phyloP scores from a whole-genome alignment of 257 asterid species.

The Jacaranda mimosifolia region DNA sequence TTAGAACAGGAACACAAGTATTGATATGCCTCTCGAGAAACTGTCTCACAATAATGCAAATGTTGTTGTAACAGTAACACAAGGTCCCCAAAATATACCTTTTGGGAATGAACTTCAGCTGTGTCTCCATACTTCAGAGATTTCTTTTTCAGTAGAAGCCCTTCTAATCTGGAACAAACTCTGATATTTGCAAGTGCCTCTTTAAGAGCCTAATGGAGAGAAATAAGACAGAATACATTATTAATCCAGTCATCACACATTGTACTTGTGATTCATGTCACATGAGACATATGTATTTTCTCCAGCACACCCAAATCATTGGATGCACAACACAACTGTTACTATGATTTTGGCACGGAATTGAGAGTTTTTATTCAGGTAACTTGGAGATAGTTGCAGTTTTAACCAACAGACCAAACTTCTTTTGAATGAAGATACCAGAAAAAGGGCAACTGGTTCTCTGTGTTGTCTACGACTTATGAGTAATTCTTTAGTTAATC shows the following conservation, averaged over 20 bases:
- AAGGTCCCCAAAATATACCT: slow-evolving; percentile 56
- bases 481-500: background rate
- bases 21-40: slow-evolving; percentile 56
- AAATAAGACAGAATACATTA: slow-evolving; percentile 37
- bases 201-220: slow-evolving; percentile 68
- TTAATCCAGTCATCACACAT: slow-evolving; percentile 32
- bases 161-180: slow-evolving; percentile 86
- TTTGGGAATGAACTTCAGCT: slow-evolving; percentile 83
- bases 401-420: slow-evolving; percentile 17
- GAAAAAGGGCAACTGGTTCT: background rate
- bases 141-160: slow-evolving; percentile 81
- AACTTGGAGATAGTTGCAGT: slow-evolving; percentile 28
- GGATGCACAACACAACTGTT: slow-evolving; percentile 1
- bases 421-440: background rate
- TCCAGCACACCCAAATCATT: slow-evolving; percentile 23
- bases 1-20: slow-evolving; percentile 1
- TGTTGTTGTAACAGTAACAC: slow-evolving; percentile 14
- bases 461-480: background rate
- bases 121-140: slow-evolving; percentile 80
- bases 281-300: background rate
- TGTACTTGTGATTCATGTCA: background rate
- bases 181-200: slow-evolving; percentile 87
- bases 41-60: slow-evolving; percentile 30
- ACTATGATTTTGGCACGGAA: background rate
- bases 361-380: background rate